A percentile compares a stretch with the other conserved stretches of the same genome.
Evolutionary conservation across 805 yeast genomes (phyloP).

Genomic region (Vanderwaltozyma polyspora): DNA sequence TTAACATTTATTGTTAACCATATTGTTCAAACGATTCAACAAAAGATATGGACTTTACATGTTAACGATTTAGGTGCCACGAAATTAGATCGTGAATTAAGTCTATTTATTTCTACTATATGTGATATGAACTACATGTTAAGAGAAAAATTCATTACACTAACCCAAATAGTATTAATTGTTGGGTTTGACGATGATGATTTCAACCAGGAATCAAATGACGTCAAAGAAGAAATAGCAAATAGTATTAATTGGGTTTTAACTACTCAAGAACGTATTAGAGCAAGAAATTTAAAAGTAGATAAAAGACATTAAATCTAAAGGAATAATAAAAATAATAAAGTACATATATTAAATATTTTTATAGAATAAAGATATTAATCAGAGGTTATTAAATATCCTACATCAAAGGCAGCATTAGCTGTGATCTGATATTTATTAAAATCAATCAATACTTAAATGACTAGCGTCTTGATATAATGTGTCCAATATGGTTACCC

Average conservation of each 20-base stretch:
- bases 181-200: constrained; percentile 72
- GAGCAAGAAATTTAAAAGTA: constrained; percentile 47
- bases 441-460: too few relatives aligned
- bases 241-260: constrained; percentile 54
- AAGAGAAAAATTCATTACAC: constrained; percentile 66
- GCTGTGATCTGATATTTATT: too few relatives aligned
- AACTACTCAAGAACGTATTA: constrained; percentile 62
- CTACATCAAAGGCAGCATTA: too few relatives aligned
- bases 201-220: constrained; percentile 22
- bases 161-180: constrained; percentile 75
- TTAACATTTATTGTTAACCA: constrained; percentile 42
- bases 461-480: too few relatives aligned
- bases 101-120: constrained; percentile 59
- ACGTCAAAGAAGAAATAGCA: constrained; percentile 32
- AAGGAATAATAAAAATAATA: neutral
- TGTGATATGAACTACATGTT: constrained; percentile 63
- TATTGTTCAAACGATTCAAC: constrained; percentile 49
- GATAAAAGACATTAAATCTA: constrained; percentile 7
- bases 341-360: neutral
- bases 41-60: constrained; percentile 53
- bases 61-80: constrained; percentile 78
- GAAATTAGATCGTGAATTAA: constrained; percentile 70
- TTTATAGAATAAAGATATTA: too few relatives aligned
- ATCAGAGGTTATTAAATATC: too few relatives aligned
- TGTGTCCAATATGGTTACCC: too few relatives aligned